These are phyloP conservation scores for Firmiana major DNA, from an alignment of 345 rosid species.

Conservation along the genomic window DNA sequence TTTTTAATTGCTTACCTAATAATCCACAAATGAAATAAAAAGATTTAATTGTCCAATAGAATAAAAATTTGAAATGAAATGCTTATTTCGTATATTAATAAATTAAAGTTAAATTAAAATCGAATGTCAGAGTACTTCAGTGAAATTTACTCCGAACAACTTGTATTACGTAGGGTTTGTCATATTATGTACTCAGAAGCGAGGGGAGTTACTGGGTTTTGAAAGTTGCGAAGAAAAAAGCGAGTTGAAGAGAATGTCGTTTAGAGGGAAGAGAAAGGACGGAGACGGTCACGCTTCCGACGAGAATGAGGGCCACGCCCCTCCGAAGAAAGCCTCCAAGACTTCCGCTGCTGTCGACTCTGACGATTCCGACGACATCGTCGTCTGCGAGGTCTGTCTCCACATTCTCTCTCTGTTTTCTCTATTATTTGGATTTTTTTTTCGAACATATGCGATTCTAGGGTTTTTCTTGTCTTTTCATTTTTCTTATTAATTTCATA, in stretches of 20 bases:
- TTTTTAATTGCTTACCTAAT: too few relatives aligned
- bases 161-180: too few relatives aligned
- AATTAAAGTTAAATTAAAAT: too few relatives aligned
- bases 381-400: conserved; percentile 64
- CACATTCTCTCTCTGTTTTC: background rate
- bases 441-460: background rate
- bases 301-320: conserved; percentile 57
- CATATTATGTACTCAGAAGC: too few relatives aligned
- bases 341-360: conserved; percentile 29
- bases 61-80: too few relatives aligned
- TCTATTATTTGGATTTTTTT: background rate
- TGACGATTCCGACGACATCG: conserved; percentile 60
- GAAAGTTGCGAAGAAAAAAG: background rate
- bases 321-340: conserved; percentile 61
- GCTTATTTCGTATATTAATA: too few relatives aligned
- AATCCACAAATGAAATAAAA: too few relatives aligned
- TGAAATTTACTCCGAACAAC: too few relatives aligned
- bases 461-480: conserved; percentile 17
- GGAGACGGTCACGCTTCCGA: conserved; percentile 49
- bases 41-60: too few relatives aligned
- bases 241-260: conserved; percentile 49
- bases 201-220: background rate
- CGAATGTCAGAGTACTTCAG: too few relatives aligned
- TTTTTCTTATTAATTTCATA: conserved; percentile 1
- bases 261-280: conserved; percentile 80